Conservation (phyloP, 345 rosid species). For the Brassica nigra region DNA sequence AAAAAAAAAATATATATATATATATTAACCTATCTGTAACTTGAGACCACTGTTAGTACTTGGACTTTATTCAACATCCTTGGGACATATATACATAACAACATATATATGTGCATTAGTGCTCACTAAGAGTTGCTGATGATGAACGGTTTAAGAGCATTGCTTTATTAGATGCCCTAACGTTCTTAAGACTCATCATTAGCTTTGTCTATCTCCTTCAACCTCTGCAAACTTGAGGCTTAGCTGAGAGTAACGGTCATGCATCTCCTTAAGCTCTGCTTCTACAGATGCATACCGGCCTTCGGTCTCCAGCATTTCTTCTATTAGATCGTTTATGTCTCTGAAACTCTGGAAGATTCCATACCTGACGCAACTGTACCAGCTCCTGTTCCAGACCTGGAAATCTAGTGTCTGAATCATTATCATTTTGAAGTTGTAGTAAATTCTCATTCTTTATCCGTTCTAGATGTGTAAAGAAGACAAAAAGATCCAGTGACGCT, state of each 20-base stretch:
- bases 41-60: constrained; percentile 16
- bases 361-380: constrained; percentile 70
- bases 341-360: constrained; percentile 77
- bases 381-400: constrained; percentile 67
- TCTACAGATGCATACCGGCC: constrained; percentile 66
- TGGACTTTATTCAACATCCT: constrained; percentile 18
- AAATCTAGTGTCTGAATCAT: constrained; percentile 53
- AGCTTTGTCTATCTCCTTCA: constrained; percentile 97
- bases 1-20: too few species aligned
- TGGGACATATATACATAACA: constrained; percentile 34
- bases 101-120: constrained; percentile 37
- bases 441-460: constrained; percentile 94
- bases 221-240: constrained; percentile 97
- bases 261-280: constrained; percentile 90
- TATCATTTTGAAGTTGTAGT: constrained; percentile 50
- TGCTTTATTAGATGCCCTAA: constrained; percentile 65
- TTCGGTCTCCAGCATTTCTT: constrained; percentile 76
- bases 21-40: constrained; percentile 36
- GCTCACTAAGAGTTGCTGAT: constrained; percentile 56
- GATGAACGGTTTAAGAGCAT: constrained; percentile 48
- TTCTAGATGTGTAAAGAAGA: constrained; percentile 65
- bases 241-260: constrained; percentile 84
- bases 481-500: background rate
- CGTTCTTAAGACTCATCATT: constrained; percentile 90
- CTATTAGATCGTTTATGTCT: constrained; percentile 84